phyloP scores from a whole-genome alignment of 495 filamentous ascomycete species.

The Aspergillus heteromorphus region DNA sequence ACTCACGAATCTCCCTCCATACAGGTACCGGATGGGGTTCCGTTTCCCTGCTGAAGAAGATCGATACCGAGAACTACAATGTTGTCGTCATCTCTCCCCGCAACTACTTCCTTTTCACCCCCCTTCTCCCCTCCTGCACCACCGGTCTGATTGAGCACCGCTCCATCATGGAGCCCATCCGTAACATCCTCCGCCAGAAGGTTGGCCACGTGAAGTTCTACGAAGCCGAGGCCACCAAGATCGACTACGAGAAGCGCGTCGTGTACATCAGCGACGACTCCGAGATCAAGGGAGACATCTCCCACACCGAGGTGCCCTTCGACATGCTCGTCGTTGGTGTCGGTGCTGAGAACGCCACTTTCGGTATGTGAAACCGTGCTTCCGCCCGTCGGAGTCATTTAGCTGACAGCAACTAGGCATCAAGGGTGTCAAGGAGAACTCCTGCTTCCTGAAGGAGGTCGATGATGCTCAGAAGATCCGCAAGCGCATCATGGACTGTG shows the following conservation, averaged over 20 bases:
- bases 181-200: slow-evolving; percentile 91
- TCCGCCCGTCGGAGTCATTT: background rate
- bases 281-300: slow-evolving; percentile 80
- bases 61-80: slow-evolving; percentile 98
- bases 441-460: slow-evolving; percentile 98
- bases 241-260: slow-evolving; percentile 87
- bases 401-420: slow-evolving; percentile 52
- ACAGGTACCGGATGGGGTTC: slow-evolving; percentile 94
- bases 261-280: slow-evolving; percentile 87
- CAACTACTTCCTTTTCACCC: slow-evolving; percentile 99
- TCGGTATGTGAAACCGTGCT: slow-evolving; percentile 52
- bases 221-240: slow-evolving; percentile 95
- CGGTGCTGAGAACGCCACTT: slow-evolving; percentile 97
- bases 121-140: slow-evolving; percentile 92
- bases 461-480: slow-evolving; percentile 91
- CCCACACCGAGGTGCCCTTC: slow-evolving; percentile 85
- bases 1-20: background rate
- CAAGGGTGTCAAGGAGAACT: slow-evolving; percentile 88
- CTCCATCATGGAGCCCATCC: slow-evolving; percentile 98
- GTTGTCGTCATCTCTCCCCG: slow-evolving; percentile 91
- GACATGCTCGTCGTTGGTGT: slow-evolving; percentile 98
- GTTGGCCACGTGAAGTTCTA: slow-evolving; percentile 88
- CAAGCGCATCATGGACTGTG: slow-evolving; percentile 98
- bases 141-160: slow-evolving; percentile 97
- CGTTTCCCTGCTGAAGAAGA: slow-evolving; percentile 93